phyloP scores from a whole-genome alignment of 2,329 filamentous ascomycete genomes.

The Falciphora oryzae region DNA sequence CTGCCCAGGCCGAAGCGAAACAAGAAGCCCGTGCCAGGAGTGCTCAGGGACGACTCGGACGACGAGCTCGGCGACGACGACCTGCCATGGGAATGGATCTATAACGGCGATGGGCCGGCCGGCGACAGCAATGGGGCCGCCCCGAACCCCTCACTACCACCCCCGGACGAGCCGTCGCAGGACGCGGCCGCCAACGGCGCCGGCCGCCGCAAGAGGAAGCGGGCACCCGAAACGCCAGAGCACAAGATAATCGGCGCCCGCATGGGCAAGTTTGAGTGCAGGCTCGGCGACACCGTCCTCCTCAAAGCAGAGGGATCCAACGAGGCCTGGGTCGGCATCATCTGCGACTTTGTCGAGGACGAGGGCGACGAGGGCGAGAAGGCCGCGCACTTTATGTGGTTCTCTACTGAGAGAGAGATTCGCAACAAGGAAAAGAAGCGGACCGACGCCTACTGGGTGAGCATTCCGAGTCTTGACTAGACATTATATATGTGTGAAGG shows the following conservation, averaged over 20 bases:
- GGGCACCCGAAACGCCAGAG: conserved; percentile 17
- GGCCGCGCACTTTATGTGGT: conserved; percentile 91
- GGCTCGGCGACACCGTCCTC: conserved; percentile 75
- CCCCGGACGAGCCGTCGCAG: not conserved
- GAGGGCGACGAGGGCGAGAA: conserved; percentile 65
- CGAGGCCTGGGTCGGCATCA: conserved; percentile 88
- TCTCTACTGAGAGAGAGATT: conserved; percentile 86
- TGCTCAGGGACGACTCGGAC: conserved; percentile 74
- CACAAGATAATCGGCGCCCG: conserved; percentile 69
- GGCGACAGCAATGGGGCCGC: conserved; percentile 13
- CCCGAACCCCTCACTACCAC: conserved; percentile 3
- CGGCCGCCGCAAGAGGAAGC: conserved; percentile 30
- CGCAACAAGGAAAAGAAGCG: conserved; percentile 77
- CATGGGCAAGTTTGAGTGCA: conserved; percentile 76
- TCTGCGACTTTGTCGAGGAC: conserved; percentile 73
- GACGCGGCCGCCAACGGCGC: not conserved
- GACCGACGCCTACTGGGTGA: conserved; percentile 66
- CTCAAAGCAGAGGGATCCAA: conserved; percentile 82
- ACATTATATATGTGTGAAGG: not conserved
- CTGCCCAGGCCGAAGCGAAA: conserved; percentile 3
- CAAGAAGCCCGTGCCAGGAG: conserved; percentile 38
- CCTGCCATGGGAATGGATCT: conserved; percentile 75
- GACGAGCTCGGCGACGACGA: conserved; percentile 76
- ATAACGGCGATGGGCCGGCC: conserved; percentile 35
- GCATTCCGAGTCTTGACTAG: conserved; percentile 13